Evolutionary conservation across 2,329 filamentous ascomycete species (phyloP), one percentile per base, ranked within the genome.

Genomic region (Byssoonygena ceratinophila): DNA sequence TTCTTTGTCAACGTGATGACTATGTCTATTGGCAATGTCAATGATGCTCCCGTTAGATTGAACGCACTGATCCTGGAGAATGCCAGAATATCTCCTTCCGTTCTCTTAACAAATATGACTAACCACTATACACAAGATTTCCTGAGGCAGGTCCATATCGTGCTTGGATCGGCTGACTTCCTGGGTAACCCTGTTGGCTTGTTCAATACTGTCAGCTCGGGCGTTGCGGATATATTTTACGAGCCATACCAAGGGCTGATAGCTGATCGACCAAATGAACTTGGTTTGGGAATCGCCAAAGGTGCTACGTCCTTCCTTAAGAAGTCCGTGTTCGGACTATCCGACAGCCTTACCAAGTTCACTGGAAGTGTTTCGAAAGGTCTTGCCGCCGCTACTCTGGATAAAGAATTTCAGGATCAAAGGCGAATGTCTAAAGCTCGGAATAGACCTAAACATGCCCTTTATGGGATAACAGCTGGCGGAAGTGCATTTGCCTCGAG

Each of bases 21-120:
- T 0, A 98, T 98, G 92, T 94, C 92, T 12, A 92, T 98, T 63
- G 92, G 92, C 58, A 98, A 98, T 63, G 88, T 98, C 74, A 98
- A 98, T 63, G 94, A 98, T 69, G 92, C 92, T 5, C 94, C 92
- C 0, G 83, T 98, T 50, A 83, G 88, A 45, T 82, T 98, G 65
- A 98, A 97, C 58, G 88, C 92, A 0, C 74, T 98, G 22, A 86
- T 98, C 73, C 73, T 98, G 22, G 92, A 98, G 68, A 98, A 98
- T 61, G 90, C 92, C 41, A 82, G 92, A 25, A 85, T 98, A 4
- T 95, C 92, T 0, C 83, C 89, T 6, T 82, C 84, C 4, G 82
- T 94, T 1, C 76, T 98, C 41, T 78, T 89, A 20, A 84, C 86
- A 65, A 95, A 90, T 65, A 81, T 98, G 51, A 85, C 87, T 46